Evolutionary conservation across 192 early-diverging fungal genomes (phyloP).

Genomic region (Anaeromyces robustus): DNA sequence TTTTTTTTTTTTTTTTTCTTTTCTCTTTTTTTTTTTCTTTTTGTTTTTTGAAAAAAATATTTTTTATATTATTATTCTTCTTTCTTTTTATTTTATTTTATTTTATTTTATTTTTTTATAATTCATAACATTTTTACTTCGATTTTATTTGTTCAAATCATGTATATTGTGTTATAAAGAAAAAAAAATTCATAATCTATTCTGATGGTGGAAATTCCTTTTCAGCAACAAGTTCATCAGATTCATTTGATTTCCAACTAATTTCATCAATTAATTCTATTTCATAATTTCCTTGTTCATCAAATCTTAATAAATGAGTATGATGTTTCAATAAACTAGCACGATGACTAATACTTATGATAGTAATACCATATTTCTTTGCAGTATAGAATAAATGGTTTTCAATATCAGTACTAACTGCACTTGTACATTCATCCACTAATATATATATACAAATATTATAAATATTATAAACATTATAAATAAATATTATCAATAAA

Average conservation of each 20-base stretch:
- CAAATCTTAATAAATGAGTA: slow-evolving; percentile 46
- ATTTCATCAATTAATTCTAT: slow-evolving; percentile 15
- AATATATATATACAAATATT: too few relatives aligned
- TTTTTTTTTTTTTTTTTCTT: too few relatives aligned
- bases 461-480: too few relatives aligned
- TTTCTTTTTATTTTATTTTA: too few relatives aligned
- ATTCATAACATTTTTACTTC: too few relatives aligned
- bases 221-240: not conserved
- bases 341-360: slow-evolving; percentile 83
- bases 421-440: slow-evolving; percentile 78
- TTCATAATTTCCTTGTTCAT: slow-evolving; percentile 45
- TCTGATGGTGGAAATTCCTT: not conserved
- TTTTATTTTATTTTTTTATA: too few relatives aligned
- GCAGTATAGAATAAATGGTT: slow-evolving; percentile 63
- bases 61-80: too few relatives aligned
- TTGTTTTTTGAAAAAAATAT: too few relatives aligned
- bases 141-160: too few relatives aligned
- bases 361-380: slow-evolving; percentile 53
- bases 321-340: slow-evolving; percentile 95
- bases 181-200: too few relatives aligned
- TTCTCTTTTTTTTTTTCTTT: too few relatives aligned
- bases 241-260: not conserved
- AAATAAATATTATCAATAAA: slow-evolving; percentile 4
- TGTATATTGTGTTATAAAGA: too few relatives aligned
- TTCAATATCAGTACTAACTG: slow-evolving; percentile 93